Conservation (phyloP, 129 eudicot species). For the Escallonia herrerae region DNA sequence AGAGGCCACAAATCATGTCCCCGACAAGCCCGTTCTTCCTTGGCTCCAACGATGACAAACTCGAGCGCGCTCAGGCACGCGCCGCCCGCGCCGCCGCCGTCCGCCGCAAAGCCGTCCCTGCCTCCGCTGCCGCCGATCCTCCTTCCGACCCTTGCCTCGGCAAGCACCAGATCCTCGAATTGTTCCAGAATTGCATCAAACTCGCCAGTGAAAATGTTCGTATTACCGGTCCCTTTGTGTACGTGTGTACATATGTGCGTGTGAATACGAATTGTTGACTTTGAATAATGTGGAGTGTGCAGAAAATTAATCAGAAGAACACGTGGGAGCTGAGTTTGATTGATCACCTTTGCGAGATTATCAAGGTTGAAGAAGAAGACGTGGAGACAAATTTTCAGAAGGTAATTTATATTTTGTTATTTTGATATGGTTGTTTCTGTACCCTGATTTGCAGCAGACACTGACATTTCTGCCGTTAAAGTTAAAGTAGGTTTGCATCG, state of each 20-base stretch:
- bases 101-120: constrained; percentile 45
- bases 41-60: constrained; percentile 75
- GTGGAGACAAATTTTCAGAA: constrained; percentile 91
- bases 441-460: not conserved
- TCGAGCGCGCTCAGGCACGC: constrained; percentile 89
- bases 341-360: constrained; percentile 73
- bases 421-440: constrained; percentile 3
- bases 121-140: constrained; percentile 15
- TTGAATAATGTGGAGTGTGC: constrained; percentile 16
- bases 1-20: constrained; percentile 30
- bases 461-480: too few species aligned
- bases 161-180: constrained; percentile 63
- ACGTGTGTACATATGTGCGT: not conserved
- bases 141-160: constrained; percentile 33
- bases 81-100: constrained; percentile 77
- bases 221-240: not conserved
- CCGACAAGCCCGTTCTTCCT: constrained; percentile 53
- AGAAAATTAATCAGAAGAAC: constrained; percentile 94
- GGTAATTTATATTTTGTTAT: constrained; percentile 29
- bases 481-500: too few species aligned
- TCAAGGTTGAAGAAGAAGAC: constrained; percentile 62
- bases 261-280: not conserved
- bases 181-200: constrained; percentile 80
- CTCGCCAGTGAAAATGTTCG: constrained; percentile 86
- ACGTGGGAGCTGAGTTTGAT: constrained; percentile 93